Evolutionary conservation across 345 rosid species (phyloP).

Genomic region (Eutrema japonicum): DNA sequence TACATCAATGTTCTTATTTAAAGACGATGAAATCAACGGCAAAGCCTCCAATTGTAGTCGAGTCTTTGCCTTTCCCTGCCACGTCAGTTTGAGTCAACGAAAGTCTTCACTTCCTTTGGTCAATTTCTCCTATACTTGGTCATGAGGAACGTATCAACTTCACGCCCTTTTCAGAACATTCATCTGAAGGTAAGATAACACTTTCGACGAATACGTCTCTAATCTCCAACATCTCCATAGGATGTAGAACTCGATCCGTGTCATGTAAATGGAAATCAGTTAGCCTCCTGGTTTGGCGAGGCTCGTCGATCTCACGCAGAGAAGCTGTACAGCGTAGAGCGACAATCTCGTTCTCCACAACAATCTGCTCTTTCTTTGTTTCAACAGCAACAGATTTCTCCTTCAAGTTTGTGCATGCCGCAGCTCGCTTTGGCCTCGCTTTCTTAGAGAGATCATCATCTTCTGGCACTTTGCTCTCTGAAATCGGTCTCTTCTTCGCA

Average conservation of each 20-base stretch:
- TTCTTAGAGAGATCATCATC: conserved; percentile 37
- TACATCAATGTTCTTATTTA: no score
- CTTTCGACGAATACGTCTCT: conserved; percentile 60
- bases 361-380: conserved; percentile 50
- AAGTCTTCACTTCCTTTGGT: no score
- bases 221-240: conserved; percentile 66
- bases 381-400: conserved; percentile 61
- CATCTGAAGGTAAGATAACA: conserved; percentile 55
- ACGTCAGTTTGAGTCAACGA: no score
- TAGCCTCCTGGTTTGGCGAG: conserved; percentile 59
- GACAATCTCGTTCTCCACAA: conserved; percentile 56
- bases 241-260: conserved; percentile 46
- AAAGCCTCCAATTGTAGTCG: no score
- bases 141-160: no score
- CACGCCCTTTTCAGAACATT: conserved; percentile 48
- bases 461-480: conserved; percentile 37
- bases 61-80: no score
- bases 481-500: conserved; percentile 44
- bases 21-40: no score
- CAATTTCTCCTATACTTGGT: no score
- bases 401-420: conserved; percentile 71
- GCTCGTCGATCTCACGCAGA: conserved; percentile 36
- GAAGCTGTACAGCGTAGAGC: conserved; percentile 51
- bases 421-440: conserved; percentile 71
- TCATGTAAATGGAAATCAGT: conserved; percentile 58